Base-by-base conservation (phyloP, 371 early-diverging fungal species). In the Fennellomyces sp. region DNA sequence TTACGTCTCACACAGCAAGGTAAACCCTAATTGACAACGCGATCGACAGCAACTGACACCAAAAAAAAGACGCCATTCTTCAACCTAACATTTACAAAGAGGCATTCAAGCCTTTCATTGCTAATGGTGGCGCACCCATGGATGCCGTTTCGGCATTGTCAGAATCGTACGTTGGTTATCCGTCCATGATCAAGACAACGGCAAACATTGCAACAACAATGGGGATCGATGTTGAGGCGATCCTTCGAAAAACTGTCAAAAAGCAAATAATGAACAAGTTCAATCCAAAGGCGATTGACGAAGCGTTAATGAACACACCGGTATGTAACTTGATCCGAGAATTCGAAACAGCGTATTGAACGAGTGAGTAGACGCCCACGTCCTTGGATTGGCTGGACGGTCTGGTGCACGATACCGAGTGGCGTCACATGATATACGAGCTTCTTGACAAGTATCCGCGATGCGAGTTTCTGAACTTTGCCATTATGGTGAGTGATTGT, bases 361-460 rank as follows among this genome's bases (percentile, higher is more conserved):
- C 51, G 15, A 5, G 91, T 91, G 91, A 91, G 3, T 33, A 54
- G 55, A 7, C 27, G 4, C 55, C 39, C 25, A 26, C 39, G 15
- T 19, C 36, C 7, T 82, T 83, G 13, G 72, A 67, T 26, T 86
- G 84, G 79, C 68, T 88, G 2, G 64, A 62, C 26, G 68, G 65
- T 2, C 75, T 91, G 67, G 72, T 88, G 10, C 64, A 78, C 19
- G 83, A 87, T 62, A 58, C 75, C 1, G 71, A 74, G 21, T 91
- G 88, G 88, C 79, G 89, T 66, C 75, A 77, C 13, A 77, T 79
- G 15, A 81, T 89, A 23, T 91, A 90, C 56, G 81, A 81, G 23
- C 65, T 91, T 8, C 72, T 87, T 42, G 88, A 86, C 38, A 67
- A 70, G 21, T 64, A 88, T 49, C 84, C 89, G 5, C 73, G 68